phyloP scores from a whole-genome alignment of 352 stramenopile genomes.

The Phytophthora macrochlamydospora region DNA sequence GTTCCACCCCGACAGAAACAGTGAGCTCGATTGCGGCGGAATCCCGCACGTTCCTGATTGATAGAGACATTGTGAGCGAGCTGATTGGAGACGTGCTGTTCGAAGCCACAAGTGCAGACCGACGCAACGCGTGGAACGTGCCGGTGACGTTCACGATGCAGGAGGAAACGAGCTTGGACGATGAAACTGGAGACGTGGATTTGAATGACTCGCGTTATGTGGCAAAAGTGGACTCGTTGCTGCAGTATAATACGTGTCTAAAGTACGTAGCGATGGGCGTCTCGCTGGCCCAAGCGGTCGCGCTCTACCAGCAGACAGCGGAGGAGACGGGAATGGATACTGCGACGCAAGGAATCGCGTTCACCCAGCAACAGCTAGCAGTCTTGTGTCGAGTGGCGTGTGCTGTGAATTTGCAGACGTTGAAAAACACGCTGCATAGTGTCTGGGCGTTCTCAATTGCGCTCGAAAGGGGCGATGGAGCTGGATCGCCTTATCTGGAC shows the following conservation, averaged over 20 bases:
- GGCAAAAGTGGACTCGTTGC: conserved; percentile 27
- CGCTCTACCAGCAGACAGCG: conserved; percentile 28
- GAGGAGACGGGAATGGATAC: conserved; percentile 32
- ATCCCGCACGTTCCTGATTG: conserved; percentile 23
- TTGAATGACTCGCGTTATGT: conserved; percentile 34
- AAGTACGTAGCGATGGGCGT: conserved; percentile 37
- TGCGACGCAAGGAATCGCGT: conserved; percentile 10
- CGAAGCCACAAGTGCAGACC: conserved; percentile 18
- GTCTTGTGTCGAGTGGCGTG: conserved; percentile 34
- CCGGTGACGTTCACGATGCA: conserved; percentile 22
- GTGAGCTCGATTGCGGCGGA: conserved; percentile 15
- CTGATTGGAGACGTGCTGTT: conserved; percentile 29
- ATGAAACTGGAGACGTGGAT: conserved; percentile 11
- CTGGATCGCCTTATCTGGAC: conserved; percentile 28
- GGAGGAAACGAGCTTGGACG: conserved; percentile 3
- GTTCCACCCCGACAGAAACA: conserved; percentile 14
- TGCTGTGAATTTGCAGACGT: conserved; percentile 35
- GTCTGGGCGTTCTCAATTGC: conserved; percentile 34
- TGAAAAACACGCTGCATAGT: conserved; percentile 26
- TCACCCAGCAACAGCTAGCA: conserved; percentile 30
- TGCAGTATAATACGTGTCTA: conserved; percentile 37
- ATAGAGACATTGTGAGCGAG: conserved; percentile 31
- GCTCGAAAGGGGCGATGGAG: conserved; percentile 20
- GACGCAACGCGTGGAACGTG: conserved; percentile 32
- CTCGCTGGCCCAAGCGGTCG: conserved; percentile 26